Evolutionary conservation across 495 filamentous ascomycete genomes (phyloP), one percentile per base, ranked within the genome.

Genomic region (Lophium mytilinum): DNA sequence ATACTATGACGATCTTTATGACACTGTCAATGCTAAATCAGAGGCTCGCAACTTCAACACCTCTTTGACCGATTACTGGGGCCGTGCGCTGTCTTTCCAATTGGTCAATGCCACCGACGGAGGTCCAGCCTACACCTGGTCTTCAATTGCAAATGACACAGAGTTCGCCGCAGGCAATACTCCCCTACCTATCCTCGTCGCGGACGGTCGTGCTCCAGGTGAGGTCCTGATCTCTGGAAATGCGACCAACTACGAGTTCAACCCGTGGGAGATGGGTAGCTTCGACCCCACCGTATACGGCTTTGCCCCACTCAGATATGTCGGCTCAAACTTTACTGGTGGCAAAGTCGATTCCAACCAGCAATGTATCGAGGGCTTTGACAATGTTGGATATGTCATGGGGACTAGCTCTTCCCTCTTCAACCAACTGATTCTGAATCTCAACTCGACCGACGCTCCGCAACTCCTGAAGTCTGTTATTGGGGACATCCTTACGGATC

Each of bases 321-420:
- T 94, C 5, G 92, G 89, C 8, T 89, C 90, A 21, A 85, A 86
- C 62, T 94, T 96, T 71, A 80, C 74, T 39, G 76, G 57, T 18
- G 92, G 92, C 39, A 61, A 68, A 18, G 71, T 94, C 14, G 72
- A 77, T 1, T 58, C 72, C n/a, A 70, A 75, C 57, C 79, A 83
- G 54, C 64, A 71, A 33, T 97, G 92, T 68, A 76, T 94, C 3
- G 69, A 72, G 8, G 92, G 92, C 4, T 94, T 89, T 62, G 92
- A 97, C 73, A 89, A 89, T 65, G 80, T 77, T 42, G 90, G 89
- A 19, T 97, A 79, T 68, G 72, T 95, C 35, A 90, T 95, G 80
- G 93, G 92, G 35, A 95, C 91, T 0, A 91, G 86, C n/a, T 89
- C 85, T 17, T 85, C 85, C 9, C 79, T 96, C 35, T 96, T 97